Percentiles rank a stretch among this genome's conserved stretches.
These are phyloP conservation scores for Halophytophthora batemanensis DNA, from an alignment of 352 stramenopile species.

Conservation along the genomic window DNA sequence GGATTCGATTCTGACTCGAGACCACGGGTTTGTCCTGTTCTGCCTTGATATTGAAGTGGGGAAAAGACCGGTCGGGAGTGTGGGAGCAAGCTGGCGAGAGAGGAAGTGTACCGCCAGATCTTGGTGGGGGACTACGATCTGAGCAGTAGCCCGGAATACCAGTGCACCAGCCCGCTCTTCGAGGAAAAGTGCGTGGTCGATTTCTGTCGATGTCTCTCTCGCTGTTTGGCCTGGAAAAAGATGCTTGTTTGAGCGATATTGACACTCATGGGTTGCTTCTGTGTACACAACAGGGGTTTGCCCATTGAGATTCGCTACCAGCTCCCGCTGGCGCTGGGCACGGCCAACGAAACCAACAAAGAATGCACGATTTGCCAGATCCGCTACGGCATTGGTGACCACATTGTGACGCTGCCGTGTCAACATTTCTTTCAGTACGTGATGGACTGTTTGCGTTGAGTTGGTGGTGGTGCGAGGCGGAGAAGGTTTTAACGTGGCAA, in stretches of 20 bases:
- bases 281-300: slow-evolving; percentile 38
- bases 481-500: neutral
- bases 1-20: slow-evolving; percentile 1
- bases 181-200: slow-evolving; percentile 65
- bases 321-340: slow-evolving; percentile 70
- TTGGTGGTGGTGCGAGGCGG: neutral
- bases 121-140: slow-evolving; percentile 52
- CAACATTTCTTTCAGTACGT: slow-evolving; percentile 87
- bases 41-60: slow-evolving; percentile 12
- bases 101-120: slow-evolving; percentile 65
- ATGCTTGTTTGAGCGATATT: neutral
- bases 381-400: slow-evolving; percentile 77
- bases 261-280: slow-evolving; percentile 1
- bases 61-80: slow-evolving; percentile 41
- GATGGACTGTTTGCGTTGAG: neutral
- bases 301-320: slow-evolving; percentile 79
- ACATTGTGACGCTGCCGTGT: slow-evolving; percentile 80
- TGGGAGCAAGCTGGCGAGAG: slow-evolving; percentile 50
- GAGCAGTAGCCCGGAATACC: slow-evolving; percentile 69
- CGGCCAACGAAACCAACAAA: slow-evolving; percentile 78
- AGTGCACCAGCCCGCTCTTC: slow-evolving; percentile 63
- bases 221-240: neutral
- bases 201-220: neutral
- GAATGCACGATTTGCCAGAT: slow-evolving; percentile 86
- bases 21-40: neutral